Evolutionary conservation across 1,284 basidiomycete species (phyloP).

Genomic region (Vanrija sp.): DNA sequence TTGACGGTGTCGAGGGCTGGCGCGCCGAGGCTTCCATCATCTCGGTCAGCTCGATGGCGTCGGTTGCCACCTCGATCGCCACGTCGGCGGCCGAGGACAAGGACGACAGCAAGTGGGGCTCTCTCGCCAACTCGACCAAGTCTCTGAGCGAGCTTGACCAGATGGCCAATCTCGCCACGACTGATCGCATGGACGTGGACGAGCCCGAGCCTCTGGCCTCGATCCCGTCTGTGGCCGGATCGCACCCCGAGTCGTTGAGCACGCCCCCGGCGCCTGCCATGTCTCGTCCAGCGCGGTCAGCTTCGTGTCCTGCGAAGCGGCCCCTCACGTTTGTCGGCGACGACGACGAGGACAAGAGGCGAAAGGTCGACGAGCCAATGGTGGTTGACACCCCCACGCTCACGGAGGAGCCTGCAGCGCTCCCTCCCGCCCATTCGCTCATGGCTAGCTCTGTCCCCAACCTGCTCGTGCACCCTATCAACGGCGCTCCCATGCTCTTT

Average conservation of each 20-base stretch:
- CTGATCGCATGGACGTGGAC: constrained; percentile 38
- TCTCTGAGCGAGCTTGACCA: constrained; percentile 27
- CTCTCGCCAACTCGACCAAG: constrained; percentile 14
- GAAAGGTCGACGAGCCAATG: constrained; percentile 40
- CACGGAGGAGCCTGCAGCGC: constrained; percentile 15
- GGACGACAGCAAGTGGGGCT: constrained; percentile 19
- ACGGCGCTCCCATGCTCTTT: constrained; percentile 18
- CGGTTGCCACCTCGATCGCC: constrained; percentile 9
- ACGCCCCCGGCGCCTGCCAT: constrained; percentile 1
- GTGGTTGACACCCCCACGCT: constrained; percentile 24
- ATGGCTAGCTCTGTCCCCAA: constrained; percentile 32
- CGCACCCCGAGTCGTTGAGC: constrained; percentile 4
- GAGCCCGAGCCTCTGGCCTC: constrained; percentile 9
- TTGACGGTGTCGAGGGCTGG: constrained; percentile 16
- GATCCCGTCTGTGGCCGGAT: constrained; percentile 10
- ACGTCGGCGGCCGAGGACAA: constrained; percentile 7
- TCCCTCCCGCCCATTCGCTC: not conserved
- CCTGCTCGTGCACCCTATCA: constrained; percentile 55
- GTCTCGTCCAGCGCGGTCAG: constrained; percentile 26
- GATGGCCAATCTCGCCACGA: constrained; percentile 25
- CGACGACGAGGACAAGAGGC: constrained; percentile 37
- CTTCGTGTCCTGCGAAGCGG: constrained; percentile 41
- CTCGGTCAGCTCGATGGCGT: constrained; percentile 13
- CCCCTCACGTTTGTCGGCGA: constrained; percentile 19
- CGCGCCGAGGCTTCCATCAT: constrained; percentile 14